These are phyloP conservation scores for Polytrichum commune DNA, from an alignment of 225 moss, liverwort and hornwort species.

Conservation along the genomic window DNA sequence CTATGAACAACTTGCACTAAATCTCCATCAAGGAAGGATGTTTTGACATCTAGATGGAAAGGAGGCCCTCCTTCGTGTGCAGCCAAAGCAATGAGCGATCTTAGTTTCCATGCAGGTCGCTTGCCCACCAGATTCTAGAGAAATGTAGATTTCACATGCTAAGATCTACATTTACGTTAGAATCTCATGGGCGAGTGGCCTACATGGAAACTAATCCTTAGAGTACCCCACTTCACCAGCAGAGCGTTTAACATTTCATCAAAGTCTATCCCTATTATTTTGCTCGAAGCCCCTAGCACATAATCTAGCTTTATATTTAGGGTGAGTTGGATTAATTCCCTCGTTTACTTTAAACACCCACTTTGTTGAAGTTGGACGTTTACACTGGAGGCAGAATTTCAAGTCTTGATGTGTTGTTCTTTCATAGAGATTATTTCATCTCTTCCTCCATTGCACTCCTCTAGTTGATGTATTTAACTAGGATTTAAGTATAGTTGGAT, in stretches of 20 bases:
- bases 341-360: conserved; percentile 5
- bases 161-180: no score
- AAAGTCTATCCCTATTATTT: conserved; percentile 2
- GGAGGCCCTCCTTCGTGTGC: background rate
- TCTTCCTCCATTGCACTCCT: background rate
- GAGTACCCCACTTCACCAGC: conserved; percentile 1
- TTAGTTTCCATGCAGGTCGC: no score
- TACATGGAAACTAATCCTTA: no score
- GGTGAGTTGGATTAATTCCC: background rate
- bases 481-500: no score
- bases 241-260: conserved; percentile 6
- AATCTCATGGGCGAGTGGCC: no score
- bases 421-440: background rate
- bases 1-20: background rate
- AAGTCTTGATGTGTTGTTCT: background rate
- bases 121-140: no score
- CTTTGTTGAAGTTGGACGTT: background rate
- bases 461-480: background rate
- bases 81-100: background rate
- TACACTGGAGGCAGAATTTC: background rate
- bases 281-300: conserved; percentile 2
- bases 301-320: background rate
- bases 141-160: no score
- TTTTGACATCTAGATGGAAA: conserved; percentile 7
- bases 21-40: background rate